Evolutionary conservation across 2,329 filamentous ascomycete genomes (phyloP).

Genomic region (Diaporthe sp.): DNA sequence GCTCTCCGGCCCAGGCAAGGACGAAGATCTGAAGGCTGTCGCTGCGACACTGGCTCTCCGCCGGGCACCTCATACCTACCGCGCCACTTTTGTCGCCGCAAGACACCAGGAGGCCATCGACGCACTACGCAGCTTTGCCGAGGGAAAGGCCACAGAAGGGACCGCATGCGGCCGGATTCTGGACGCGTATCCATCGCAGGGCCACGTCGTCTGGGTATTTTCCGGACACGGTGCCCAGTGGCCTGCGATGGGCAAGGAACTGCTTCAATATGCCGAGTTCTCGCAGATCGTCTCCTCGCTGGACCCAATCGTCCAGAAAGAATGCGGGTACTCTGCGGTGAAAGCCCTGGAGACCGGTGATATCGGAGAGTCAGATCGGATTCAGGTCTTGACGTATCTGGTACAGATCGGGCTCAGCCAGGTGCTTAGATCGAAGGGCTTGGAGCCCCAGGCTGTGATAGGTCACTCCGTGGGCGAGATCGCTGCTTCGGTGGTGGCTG

Average conservation of each 20-base stretch:
- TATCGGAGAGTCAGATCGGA: background rate
- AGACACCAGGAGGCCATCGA: background rate
- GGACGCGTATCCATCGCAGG: background rate
- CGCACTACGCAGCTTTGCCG: background rate
- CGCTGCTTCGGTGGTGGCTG: background rate
- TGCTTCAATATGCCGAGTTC: background rate
- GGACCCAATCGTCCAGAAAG: background rate
- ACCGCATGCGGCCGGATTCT: too few relatives aligned
- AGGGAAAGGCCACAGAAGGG: too few relatives aligned
- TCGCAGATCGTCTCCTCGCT: background rate
- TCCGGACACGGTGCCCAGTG: background rate
- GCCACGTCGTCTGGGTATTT: background rate
- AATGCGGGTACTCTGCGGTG: background rate
- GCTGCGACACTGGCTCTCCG: background rate
- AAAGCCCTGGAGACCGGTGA: background rate
- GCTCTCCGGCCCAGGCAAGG: background rate
- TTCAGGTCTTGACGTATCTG: background rate
- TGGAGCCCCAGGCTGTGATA: background rate
- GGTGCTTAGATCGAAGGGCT: background rate
- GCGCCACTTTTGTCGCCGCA: background rate
- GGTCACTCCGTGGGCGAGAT: background rate
- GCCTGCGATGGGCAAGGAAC: background rate
- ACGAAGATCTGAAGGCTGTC: background rate
- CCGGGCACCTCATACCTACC: background rate
- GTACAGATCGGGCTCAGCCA: background rate